Conservation (phyloP, 163 green algal genomes). For the Scenedesmus sp. region DNA sequence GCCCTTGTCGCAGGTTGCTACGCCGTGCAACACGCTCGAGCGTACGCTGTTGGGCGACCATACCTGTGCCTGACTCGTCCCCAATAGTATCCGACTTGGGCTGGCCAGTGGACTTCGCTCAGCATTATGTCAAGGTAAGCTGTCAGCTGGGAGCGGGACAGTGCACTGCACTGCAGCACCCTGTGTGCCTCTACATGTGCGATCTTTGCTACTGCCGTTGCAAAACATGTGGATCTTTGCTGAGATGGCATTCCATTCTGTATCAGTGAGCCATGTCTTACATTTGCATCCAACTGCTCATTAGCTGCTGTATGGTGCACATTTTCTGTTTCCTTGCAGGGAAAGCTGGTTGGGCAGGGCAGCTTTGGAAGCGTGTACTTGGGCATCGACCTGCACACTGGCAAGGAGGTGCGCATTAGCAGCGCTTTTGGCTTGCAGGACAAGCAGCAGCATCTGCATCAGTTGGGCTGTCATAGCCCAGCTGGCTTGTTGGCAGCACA, state of each 20-base stretch:
- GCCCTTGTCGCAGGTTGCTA: constrained; percentile 9
- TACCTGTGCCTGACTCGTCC: constrained; percentile 41
- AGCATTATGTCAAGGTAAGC: constrained; percentile 54
- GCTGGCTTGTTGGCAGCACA: neutral
- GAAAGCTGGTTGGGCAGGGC: constrained; percentile 62
- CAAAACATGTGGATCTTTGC: neutral
- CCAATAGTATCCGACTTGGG: constrained; percentile 27
- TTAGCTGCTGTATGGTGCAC: neutral
- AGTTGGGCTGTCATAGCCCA: too few species aligned
- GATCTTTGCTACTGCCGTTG: neutral
- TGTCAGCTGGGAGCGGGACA: neutral
- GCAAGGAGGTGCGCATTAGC: constrained; percentile 51
- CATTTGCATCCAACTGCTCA: neutral
- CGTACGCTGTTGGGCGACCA: constrained; percentile 38
- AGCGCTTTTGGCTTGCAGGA: constrained; percentile 4
- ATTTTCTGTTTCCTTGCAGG: constrained; percentile 13
- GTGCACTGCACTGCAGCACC: neutral
- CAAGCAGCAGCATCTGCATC: neutral
- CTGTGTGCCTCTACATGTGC: neutral
- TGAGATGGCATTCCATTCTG: neutral
- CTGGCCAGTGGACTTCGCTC: constrained; percentile 51
- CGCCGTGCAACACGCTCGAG: neutral
- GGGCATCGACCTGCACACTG: constrained; percentile 59
- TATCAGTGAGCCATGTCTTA: neutral
- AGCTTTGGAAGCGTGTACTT: constrained; percentile 69